A percentile compares a stretch with the other conserved stretches of the same genome.
phyloP scores from a whole-genome alignment of 1,284 basidiomycete genomes.

The Apiotrichum veenhuisii region DNA sequence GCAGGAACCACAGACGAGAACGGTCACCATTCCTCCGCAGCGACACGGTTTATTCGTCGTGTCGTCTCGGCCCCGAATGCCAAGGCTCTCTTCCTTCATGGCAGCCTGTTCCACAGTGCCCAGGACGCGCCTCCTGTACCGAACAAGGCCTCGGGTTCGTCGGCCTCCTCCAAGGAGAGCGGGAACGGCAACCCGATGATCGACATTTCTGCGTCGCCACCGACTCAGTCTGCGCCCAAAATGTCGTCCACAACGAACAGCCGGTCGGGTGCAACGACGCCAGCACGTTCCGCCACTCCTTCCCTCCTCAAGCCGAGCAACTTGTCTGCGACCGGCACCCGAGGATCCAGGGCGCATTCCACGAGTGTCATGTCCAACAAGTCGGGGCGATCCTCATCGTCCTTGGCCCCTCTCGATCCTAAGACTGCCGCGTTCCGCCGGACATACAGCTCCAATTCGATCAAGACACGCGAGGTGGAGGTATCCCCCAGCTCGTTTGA shows the following conservation, averaged over 20 bases:
- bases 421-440: constrained; percentile 70
- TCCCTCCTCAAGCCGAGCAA: constrained; percentile 49
- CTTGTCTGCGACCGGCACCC: constrained; percentile 29
- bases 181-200: constrained; percentile 9
- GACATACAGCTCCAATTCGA: constrained; percentile 96
- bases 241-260: constrained; percentile 55
- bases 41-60: constrained; percentile 67
- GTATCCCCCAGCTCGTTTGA: constrained; percentile 85
- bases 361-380: constrained; percentile 16
- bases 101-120: constrained; percentile 21
- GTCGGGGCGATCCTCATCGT: neutral
- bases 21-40: constrained; percentile 1
- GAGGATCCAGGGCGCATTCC: constrained; percentile 25
- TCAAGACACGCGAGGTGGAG: constrained; percentile 88
- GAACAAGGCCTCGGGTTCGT: constrained; percentile 4
- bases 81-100: constrained; percentile 69
- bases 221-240: constrained; percentile 54
- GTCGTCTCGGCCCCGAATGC: constrained; percentile 96
- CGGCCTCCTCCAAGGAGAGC: neutral
- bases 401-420: constrained; percentile 1
- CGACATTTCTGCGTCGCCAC: constrained; percentile 25
- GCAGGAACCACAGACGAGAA: constrained; percentile 2
- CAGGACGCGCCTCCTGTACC: constrained; percentile 40
- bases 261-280: constrained; percentile 59
- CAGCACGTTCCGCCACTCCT: constrained; percentile 29